Percentiles rank a stretch among this genome's conserved stretches.
phyloP scores from a whole-genome alignment of 805 yeast genomes.

The Candida railenensis region DNA sequence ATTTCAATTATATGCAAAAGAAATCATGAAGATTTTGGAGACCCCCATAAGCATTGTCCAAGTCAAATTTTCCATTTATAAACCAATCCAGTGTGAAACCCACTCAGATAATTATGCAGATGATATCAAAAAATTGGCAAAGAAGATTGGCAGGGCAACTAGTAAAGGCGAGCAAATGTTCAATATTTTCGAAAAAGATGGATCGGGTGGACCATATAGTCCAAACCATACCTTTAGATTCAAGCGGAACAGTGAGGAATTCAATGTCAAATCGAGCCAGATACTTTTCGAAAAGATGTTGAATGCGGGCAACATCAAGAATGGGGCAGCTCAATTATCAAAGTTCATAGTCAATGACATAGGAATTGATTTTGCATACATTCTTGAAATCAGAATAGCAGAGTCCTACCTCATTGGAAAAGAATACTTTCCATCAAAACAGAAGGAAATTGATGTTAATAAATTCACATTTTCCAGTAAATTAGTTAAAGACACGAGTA shows the following conservation, averaged over 20 bases:
- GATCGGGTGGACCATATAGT: conserved; percentile 61
- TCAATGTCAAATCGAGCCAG: conserved; percentile 15
- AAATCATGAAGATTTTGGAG: conserved; percentile 42
- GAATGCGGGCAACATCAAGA: conserved; percentile 38
- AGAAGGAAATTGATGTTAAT: conserved; percentile 44
- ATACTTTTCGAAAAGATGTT: conserved; percentile 35
- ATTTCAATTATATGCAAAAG: conserved; percentile 38
- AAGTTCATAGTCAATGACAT: conserved; percentile 32
- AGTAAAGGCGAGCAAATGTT: conserved; percentile 33
- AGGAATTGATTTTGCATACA: conserved; percentile 44
- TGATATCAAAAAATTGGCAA: conserved; percentile 30
- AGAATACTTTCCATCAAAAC: conserved; percentile 43
- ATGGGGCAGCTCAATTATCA: conserved; percentile 43
- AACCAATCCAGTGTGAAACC: background rate
- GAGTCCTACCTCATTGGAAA: conserved; percentile 43
- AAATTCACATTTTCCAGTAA: conserved; percentile 38
- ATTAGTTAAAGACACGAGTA: conserved; percentile 21
- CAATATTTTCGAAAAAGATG: conserved; percentile 60
- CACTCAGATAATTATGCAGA: conserved; percentile 9
- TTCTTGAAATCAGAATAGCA: conserved; percentile 51
- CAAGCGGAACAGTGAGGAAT: conserved; percentile 18
- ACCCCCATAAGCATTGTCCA: conserved; percentile 23
- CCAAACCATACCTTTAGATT: conserved; percentile 48
- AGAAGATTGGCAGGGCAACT: conserved; percentile 58
- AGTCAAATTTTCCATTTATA: conserved; percentile 5